These are phyloP conservation scores for Byssothecium circinans DNA, from an alignment of 2,329 filamentous ascomycete genomes.

Conservation along the genomic window DNA sequence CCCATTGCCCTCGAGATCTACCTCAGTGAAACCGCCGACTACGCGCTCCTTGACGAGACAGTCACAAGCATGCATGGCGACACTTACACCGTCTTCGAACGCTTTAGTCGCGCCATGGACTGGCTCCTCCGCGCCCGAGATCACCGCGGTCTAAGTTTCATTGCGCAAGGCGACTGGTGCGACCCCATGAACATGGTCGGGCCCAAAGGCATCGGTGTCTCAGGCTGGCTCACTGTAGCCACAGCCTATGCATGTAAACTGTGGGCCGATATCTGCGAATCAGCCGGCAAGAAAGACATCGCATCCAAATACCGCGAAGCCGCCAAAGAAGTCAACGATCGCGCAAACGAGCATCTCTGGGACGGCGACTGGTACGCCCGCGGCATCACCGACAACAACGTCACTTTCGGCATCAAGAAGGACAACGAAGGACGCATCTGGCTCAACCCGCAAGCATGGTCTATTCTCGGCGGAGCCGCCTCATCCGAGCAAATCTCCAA, in stretches of 20 bases:
- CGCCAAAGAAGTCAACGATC: slow-evolving; percentile 52
- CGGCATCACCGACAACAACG: slow-evolving; percentile 60
- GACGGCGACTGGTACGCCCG: slow-evolving; percentile 60
- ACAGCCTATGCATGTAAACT: slow-evolving; percentile 57
- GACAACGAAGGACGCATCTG: slow-evolving; percentile 60
- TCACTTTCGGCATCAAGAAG: slow-evolving; percentile 54
- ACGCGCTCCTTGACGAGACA: slow-evolving; percentile 50
- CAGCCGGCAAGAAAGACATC: slow-evolving; percentile 44
- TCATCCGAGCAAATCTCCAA: slow-evolving; percentile 45
- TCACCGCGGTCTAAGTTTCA: slow-evolving; percentile 58
- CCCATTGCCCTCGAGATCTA: slow-evolving; percentile 59
- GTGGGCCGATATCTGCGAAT: slow-evolving; percentile 57
- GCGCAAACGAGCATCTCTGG: slow-evolving; percentile 58
- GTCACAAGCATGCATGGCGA: slow-evolving; percentile 50
- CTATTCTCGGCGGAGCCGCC: slow-evolving; percentile 58
- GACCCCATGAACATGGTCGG: slow-evolving; percentile 67
- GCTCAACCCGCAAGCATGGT: slow-evolving; percentile 61
- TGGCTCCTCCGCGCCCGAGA: slow-evolving; percentile 58
- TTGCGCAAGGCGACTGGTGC: slow-evolving; percentile 63
- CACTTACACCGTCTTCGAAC: slow-evolving; percentile 56
- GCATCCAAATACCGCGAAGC: slow-evolving; percentile 51
- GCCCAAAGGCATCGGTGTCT: slow-evolving; percentile 60
- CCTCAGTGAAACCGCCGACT: slow-evolving; percentile 59
- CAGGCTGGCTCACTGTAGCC: slow-evolving; percentile 61
- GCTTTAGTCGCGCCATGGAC: slow-evolving; percentile 60